Conservation (phyloP, 1,284 basidiomycete species). For the Xerocomus nothofagi region DNA sequence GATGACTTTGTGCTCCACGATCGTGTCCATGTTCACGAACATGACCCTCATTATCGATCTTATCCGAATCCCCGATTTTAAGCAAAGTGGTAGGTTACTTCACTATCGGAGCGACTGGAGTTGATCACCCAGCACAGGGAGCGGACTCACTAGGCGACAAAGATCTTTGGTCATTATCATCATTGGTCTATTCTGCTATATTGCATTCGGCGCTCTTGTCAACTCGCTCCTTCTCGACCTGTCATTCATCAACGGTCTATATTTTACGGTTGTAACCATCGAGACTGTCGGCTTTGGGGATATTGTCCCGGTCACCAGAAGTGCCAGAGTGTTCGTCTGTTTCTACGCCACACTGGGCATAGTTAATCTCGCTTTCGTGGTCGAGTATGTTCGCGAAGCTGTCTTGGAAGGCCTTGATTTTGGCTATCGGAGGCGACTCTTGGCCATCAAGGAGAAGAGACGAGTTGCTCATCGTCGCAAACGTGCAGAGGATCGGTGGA, state of each 20-base stretch:
- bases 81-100: constrained; percentile 53
- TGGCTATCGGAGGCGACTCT: constrained; percentile 55
- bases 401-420: constrained; percentile 69
- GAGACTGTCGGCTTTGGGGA: constrained; percentile 84
- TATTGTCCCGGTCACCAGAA: constrained; percentile 52
- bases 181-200: constrained; percentile 71
- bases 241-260: constrained; percentile 67
- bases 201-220: constrained; percentile 66
- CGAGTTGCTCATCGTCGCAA: constrained; percentile 39
- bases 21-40: constrained; percentile 68
- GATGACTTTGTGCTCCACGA: constrained; percentile 78
- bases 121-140: constrained; percentile 44
- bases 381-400: constrained; percentile 67
- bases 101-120: not conserved
- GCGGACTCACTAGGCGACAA: constrained; percentile 80
- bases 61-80: constrained; percentile 62
- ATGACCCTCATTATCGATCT: constrained; percentile 68
- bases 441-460: constrained; percentile 40
- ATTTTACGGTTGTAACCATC: constrained; percentile 70
- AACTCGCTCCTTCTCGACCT: constrained; percentile 60
- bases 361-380: constrained; percentile 60
- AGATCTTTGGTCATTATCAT: constrained; percentile 76
- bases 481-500: constrained; percentile 53
- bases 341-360: constrained; percentile 62
- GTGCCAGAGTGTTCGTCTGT: constrained; percentile 56